Evolutionary conservation across 2,329 filamentous ascomycete species (phyloP).

Genomic region (Venturia oleaginea): DNA sequence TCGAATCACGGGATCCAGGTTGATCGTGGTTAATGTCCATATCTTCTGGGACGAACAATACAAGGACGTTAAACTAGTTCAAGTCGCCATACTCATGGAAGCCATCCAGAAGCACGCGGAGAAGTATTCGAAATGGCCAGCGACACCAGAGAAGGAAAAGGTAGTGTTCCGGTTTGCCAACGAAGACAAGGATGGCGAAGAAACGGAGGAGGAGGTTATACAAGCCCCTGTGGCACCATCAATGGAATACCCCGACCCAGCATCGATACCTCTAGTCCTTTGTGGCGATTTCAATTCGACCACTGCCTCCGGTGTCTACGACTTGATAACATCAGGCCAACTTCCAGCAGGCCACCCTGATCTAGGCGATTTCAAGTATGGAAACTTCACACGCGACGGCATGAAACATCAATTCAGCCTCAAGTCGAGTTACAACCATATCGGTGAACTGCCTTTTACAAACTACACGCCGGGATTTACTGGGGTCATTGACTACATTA

Average conservation of each 20-base stretch:
- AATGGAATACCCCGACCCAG: conserved; percentile 74
- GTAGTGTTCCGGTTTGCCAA: conserved; percentile 37
- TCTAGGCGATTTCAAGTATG: conserved; percentile 73
- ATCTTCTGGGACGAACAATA: conserved; percentile 88
- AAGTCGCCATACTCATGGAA: conserved; percentile 92
- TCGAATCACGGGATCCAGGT: conserved; percentile 73
- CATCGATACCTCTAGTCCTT: conserved; percentile 81
- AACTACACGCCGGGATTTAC: conserved; percentile 95
- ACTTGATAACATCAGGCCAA: conserved; percentile 72
- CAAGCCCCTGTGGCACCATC: conserved; percentile 63
- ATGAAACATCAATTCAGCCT: conserved; percentile 93
- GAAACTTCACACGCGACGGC: conserved; percentile 83
- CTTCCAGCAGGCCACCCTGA: conserved; percentile 73
- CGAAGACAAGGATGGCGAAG: conserved; percentile 40
- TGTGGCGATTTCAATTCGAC: conserved; percentile 97
- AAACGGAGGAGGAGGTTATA: conserved; percentile 37
- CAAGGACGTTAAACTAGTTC: conserved; percentile 91
- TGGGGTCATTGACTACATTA: conserved; percentile 93
- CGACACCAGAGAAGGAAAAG: conserved; percentile 68
- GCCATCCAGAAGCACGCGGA: conserved; percentile 79
- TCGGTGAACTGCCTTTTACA: conserved; percentile 83
- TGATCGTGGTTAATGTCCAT: conserved; percentile 92
- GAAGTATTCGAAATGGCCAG: conserved; percentile 68
- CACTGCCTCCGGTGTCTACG: conserved; percentile 79
- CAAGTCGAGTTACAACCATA: conserved; percentile 77